Base-by-base conservation (phyloP, 1,284 basidiomycete species). In the Leccinum subspadiceum region DNA sequence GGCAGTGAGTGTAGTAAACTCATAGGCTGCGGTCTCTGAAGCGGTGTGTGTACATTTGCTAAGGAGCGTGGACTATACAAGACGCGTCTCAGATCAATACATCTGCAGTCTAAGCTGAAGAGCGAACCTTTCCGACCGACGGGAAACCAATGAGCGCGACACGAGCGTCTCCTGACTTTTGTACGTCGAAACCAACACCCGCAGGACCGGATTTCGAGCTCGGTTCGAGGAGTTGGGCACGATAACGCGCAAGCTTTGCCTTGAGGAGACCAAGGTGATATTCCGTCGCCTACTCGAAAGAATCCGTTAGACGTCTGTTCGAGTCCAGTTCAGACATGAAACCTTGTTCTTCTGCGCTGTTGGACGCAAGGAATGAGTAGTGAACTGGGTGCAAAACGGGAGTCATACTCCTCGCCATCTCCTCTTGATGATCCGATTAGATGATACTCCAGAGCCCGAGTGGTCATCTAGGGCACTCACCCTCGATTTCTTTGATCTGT, bases 131-230 rank as follows among this genome's bases (percentile, higher is more conserved):
- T 74, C 95, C 95, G 53, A 98, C 95, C 9, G 94, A 97, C 0
- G 93, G 94, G 75, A 96, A 96, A 20, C 93, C 96, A 59, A 98
- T 98, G 61, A 98, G 78, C 22, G 93, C 94, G 22, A 98, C 93
- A 71, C 94, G 82, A 33, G 94, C 94, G 77, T 96, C 94, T 62
- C 94, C 94, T 20, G 92, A 92, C 74, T 97, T 97, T 75, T 95
- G 89, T 1, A 98, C 94, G 68, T 96, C 94, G 65, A 96, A 96
- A 0, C 94, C 95, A 64, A 91, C 86, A 33, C 95, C 95, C 24
- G 85, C 83, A 22, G 90, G 87, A 20, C 90, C 85, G 13, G 90
- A 91, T 72, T 94, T 94, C 52, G 87, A 80, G 1, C 89, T 77
- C 0, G 94, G 93, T 71, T 96, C 94, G 5, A 96, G 84, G 10